Base-by-base conservation (phyloP, 306 rosid genomes). In the Crotalaria pallida region DNA sequence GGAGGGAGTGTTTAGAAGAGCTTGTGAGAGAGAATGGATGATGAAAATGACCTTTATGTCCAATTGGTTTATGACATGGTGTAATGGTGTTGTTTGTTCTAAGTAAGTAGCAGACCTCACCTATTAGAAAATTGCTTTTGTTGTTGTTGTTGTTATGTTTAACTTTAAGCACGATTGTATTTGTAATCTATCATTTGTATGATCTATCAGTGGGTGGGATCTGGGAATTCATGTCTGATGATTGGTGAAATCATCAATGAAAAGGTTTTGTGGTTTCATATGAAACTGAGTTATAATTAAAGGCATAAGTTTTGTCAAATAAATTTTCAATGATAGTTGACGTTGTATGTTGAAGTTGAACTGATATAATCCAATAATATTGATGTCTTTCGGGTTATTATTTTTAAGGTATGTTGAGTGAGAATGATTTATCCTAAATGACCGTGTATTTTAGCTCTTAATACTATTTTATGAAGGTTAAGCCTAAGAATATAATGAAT, bases 281-380 rank as follows among this genome's bases (percentile, higher is more conserved):
- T 56, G 62, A 61, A 69, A 50, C 59, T 69, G 75, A 63, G 36
- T 16, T 71, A n/a, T 41, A 16, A 38, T 24, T 22, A 19, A 4
- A 1, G 18, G 47, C 18, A 10, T 57, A 7, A 27, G n/a, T 11
- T 29, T 13, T 57, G 17, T 67, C 31, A 49, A 64, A 23, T n/a
- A n/a, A 4, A 12, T 51, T 23, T 63, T 8, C 2, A 24, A 44
- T 65, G 61, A 56, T 56, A 26, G 13, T 26, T 26, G 21, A 56
- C 6, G 5, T 34, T 59, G 27, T 6, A 33, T 59, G 9, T 4
- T 58, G 65, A 31, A 10, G 9, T 4, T 58, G 65, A 31, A 10
- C 23, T 59, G 29, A 17, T 59, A 41, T 36, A 44, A 59, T 59
- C 48, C 11, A 34, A 58, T 58, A n/a, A 4, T 7, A n/a, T 22